A percentile compares a stretch with the other conserved stretches of the same genome.
Conservation (phyloP, 345 rosid species). For the Stellera chamaejasme region DNA sequence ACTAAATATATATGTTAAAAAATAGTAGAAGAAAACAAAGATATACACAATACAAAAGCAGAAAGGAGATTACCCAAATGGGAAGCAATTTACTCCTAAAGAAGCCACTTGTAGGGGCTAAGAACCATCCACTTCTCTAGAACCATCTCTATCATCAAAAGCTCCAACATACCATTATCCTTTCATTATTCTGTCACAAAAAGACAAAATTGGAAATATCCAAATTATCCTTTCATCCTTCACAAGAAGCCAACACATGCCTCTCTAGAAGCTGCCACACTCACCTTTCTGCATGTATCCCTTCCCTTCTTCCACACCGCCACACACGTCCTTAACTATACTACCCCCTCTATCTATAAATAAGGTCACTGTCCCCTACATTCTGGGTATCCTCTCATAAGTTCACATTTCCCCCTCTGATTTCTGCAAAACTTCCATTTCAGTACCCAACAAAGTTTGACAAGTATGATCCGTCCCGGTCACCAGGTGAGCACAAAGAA, state of each 20-base stretch:
- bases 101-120: too few relatives aligned
- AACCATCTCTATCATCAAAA: too few relatives aligned
- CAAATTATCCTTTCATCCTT: too few relatives aligned
- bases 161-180: too few relatives aligned
- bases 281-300: slow-evolving; percentile 37
- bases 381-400: not conserved
- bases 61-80: too few relatives aligned
- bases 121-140: too few relatives aligned
- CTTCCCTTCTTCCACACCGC: slow-evolving; percentile 31
- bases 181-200: too few relatives aligned
- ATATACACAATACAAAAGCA: too few relatives aligned
- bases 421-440: not conserved
- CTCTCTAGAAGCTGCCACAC: slow-evolving; percentile 35
- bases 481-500: not conserved
- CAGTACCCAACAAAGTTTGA: slow-evolving; percentile 14
- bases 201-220: too few relatives aligned
- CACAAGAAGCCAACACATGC: not conserved
- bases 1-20: too few relatives aligned
- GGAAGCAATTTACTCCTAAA: too few relatives aligned
- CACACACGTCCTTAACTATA: slow-evolving; percentile 28
- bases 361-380: not conserved
- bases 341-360: slow-evolving; percentile 1
- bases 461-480: not conserved
- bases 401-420: not conserved
- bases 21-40: too few relatives aligned